Evolutionary conservation across 805 yeast species (phyloP), one percentile per base, ranked within the genome.

Genomic region (Hagleromyces aurorensis): DNA sequence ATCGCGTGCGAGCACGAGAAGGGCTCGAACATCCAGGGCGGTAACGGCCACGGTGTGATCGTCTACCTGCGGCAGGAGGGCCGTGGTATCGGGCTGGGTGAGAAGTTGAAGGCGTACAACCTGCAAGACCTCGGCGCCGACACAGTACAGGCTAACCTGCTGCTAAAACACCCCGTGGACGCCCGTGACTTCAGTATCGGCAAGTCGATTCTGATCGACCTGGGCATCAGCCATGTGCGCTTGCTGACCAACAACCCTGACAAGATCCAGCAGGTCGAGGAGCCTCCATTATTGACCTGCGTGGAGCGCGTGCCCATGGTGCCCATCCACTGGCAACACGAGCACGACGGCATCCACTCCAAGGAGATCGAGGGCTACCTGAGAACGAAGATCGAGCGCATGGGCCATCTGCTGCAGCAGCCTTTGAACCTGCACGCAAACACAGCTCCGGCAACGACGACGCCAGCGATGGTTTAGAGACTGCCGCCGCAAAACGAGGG

Each of bases 71-170:
- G 99, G 50, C 99, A 91, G 59, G 99, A 91, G 58, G 99, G 99
- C 31, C 75, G 99, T 36, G 99, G 99, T 12, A 91, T 91, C 37
- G 99, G 99, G 5, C 66, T 91, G n/a, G 95, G 96, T 17, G 99
- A 91, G 53, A 91, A 91, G 59, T 69, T 91, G 43, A 91, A 91
- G 59, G 97, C 97, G 2, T 91, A 91, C 59, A 91, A 91, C 53
- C 64, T 91, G 41, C 99, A 91, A 63, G 99, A 91, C 60, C 65
- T 91, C 34, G 99, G 99, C 5, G 97, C 97, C 6, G 99, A 91
- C 56, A 91, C 99, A 0, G 97, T 91, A 4, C 93, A 87, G 56
- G 98, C 98, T 6, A 91, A 91, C 57, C 62, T 91, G 35, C 56
- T 91, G 62, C 67, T 91, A 40, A 72, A 95, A 45, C 99, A 91